Conservation (phyloP, 768 basidiomycete species). For the Wakefieldia striispora region DNA sequence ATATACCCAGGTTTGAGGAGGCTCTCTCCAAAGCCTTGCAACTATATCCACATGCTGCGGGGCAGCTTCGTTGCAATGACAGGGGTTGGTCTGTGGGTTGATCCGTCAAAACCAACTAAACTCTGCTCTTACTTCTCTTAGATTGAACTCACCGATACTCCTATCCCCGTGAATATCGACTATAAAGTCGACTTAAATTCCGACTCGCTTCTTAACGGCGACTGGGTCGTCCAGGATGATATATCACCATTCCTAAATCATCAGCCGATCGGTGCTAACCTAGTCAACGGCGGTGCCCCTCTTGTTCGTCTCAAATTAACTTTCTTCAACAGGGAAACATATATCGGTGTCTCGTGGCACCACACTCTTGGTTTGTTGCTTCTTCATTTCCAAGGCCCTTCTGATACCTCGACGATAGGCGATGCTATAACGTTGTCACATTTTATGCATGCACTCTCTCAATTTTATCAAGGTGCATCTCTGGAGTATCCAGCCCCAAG, state of each 20-base stretch:
- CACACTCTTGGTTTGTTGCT: slow-evolving; percentile 30
- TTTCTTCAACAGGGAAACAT: slow-evolving; percentile 22
- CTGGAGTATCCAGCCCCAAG: slow-evolving; percentile 15
- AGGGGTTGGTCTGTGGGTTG: slow-evolving; percentile 21
- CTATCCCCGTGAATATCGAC: slow-evolving; percentile 13
- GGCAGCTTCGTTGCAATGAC: slow-evolving; percentile 13
- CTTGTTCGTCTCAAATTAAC: slow-evolving; percentile 30
- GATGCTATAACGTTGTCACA: slow-evolving; percentile 27
- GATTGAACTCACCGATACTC: slow-evolving; percentile 24
- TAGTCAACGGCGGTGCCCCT: slow-evolving; percentile 18
- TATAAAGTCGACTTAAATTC: slow-evolving; percentile 5
- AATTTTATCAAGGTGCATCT: slow-evolving; percentile 25
- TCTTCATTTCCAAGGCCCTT: not conserved
- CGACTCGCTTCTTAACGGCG: slow-evolving; percentile 14
- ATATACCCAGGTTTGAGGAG: slow-evolving; percentile 18
- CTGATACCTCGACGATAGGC: slow-evolving; percentile 18
- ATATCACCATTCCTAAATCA: slow-evolving; percentile 18
- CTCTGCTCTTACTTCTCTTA: slow-evolving; percentile 5
- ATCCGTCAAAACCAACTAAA: not conserved
- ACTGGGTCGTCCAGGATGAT: slow-evolving; percentile 29
- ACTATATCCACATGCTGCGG: slow-evolving; percentile 26
- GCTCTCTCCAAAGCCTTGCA: slow-evolving; percentile 23
- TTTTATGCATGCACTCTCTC: slow-evolving; percentile 31
- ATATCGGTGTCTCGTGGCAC: slow-evolving; percentile 35
- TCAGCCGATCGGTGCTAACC: slow-evolving; percentile 8